phyloP scores from a whole-genome alignment of 2,329 filamentous ascomycete genomes.

The Ophiocordyceps polyrhachis-furcata region DNA sequence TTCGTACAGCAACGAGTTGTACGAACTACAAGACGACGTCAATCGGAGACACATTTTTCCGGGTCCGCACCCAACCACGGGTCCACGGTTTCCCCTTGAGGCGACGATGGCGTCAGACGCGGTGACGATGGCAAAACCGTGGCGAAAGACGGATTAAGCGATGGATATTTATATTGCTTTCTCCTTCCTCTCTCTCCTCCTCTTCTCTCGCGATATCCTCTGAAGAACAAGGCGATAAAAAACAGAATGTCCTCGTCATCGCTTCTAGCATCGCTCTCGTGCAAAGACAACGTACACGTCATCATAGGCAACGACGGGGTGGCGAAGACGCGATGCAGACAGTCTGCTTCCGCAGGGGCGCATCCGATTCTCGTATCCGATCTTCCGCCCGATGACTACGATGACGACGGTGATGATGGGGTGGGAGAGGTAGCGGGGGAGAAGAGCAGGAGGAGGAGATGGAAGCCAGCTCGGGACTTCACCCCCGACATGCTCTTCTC shows the following conservation, averaged over 20 bases:
- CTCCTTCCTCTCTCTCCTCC: not conserved
- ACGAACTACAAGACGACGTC: no score
- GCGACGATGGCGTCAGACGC: slow-evolving; percentile 16
- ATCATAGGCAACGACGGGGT: slow-evolving; percentile 75
- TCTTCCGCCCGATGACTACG: slow-evolving; percentile 35
- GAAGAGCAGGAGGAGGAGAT: slow-evolving; percentile 39
- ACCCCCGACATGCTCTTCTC: slow-evolving; percentile 51
- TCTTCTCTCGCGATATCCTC: not conserved
- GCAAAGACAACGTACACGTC: slow-evolving; percentile 55
- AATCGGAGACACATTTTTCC: no score
- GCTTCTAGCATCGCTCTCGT: slow-evolving; percentile 55
- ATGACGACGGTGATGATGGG: no score
- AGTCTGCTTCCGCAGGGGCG: slow-evolving; percentile 68
- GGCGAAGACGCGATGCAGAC: slow-evolving; percentile 64
- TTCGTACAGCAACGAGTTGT: no score
- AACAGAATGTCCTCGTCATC: slow-evolving; percentile 1
- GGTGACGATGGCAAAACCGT: slow-evolving; percentile 1
- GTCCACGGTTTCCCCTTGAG: slow-evolving; percentile 2
- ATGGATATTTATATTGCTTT: not conserved
- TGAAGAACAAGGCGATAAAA: no score
- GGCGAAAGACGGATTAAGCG: not conserved
- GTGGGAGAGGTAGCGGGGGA: no score
- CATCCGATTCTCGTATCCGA: slow-evolving; percentile 62
- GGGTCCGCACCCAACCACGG: not conserved
- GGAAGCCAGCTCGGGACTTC: slow-evolving; percentile 50